A percentile compares a stretch with the other conserved stretches of the same genome.
Conservation (phyloP, 2,329 filamentous ascomycete species). For the Microdochium paspali region DNA sequence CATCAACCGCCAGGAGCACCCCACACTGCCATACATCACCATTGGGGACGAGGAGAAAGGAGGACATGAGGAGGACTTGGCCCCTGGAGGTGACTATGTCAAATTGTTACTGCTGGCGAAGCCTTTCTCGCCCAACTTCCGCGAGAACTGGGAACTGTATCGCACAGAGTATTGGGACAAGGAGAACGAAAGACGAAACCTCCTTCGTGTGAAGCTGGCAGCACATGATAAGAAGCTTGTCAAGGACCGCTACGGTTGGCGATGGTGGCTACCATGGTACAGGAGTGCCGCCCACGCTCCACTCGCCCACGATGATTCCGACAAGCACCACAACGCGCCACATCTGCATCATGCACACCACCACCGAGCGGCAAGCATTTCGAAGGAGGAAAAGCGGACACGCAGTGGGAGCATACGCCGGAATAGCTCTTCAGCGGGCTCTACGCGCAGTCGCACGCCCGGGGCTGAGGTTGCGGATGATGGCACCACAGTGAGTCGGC, state of each 20-base stretch:
- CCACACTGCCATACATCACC: slow-evolving; percentile 25
- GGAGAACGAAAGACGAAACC: slow-evolving; percentile 80
- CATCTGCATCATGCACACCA: slow-evolving; percentile 25
- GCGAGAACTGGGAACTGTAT: slow-evolving; percentile 96
- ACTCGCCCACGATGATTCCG: slow-evolving; percentile 10
- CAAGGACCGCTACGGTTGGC: slow-evolving; percentile 59
- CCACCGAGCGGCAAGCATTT: slow-evolving; percentile 30
- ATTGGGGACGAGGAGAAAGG: slow-evolving; percentile 47
- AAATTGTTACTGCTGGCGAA: slow-evolving; percentile 87
- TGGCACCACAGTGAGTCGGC: slow-evolving; percentile 23
- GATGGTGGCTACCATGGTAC: slow-evolving; percentile 77
- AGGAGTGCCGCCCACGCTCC: slow-evolving; percentile 15
- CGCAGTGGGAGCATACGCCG: slow-evolving; percentile 44
- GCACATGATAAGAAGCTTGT: slow-evolving; percentile 59
- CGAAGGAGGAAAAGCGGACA: slow-evolving; percentile 36
- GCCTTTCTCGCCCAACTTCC: slow-evolving; percentile 86
- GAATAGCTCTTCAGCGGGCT: slow-evolving; percentile 37
- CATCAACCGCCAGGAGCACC: slow-evolving; percentile 30
- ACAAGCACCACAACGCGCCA: slow-evolving; percentile 18
- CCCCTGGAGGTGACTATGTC: slow-evolving; percentile 82
- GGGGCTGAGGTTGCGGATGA: slow-evolving; percentile 34
- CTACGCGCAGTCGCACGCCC: slow-evolving; percentile 39
- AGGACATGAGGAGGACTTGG: slow-evolving; percentile 81
- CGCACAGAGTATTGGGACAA: slow-evolving; percentile 93
- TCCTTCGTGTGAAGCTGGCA: slow-evolving; percentile 61